Base-by-base conservation (phyloP, 2,329 filamentous ascomycete species). In the Trichoderma aggressivum region DNA sequence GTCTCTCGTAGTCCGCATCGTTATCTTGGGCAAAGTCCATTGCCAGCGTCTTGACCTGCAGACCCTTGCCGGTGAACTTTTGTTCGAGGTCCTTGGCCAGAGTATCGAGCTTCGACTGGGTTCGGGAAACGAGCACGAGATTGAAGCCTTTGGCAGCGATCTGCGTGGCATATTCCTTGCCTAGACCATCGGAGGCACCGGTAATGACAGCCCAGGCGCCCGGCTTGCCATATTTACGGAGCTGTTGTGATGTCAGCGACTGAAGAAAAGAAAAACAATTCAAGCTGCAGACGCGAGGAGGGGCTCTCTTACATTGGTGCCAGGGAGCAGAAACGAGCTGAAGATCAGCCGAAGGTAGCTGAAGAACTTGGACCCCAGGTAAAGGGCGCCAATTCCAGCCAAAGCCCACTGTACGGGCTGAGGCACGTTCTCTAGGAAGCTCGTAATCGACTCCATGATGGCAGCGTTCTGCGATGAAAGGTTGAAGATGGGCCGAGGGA, bases 141-240 rank as follows among this genome's bases (percentile, higher is more conserved):
- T 98, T 98, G 89, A 95, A 99, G 77, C 94, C 94, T 80, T 96
- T 94, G 73, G 89, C 86, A 28, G 96, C 94, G 71, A 99, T 90
- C 81, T 98, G 94, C 36, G 92, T 87, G 47, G 95, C 94, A 80
- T 94, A 99, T 84, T 99, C 96, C 83, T 97, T 98, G 80, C 96
- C 96, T 74, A 99, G 90, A 74, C 96, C 97, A 82, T 99, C 96
- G 12, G 94, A 98, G 65, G 95, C 96, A 74, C 96, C 96, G 30
- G 96, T 99, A 53, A 99, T 88, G 70, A 99, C 89, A 36, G 93
- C 96, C 94, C 95, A 99, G 71, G 92, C 94, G 73, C 95, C 95
- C 78, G 94, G 93, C 76, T 92, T 92, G 75, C 94, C 96, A 83
- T 97, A 98, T 75, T 92, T 94, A 76, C 91, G 91, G 71, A 99